Base-by-base conservation (phyloP, 306 rosid genomes). In the Quercus dentata region DNA sequence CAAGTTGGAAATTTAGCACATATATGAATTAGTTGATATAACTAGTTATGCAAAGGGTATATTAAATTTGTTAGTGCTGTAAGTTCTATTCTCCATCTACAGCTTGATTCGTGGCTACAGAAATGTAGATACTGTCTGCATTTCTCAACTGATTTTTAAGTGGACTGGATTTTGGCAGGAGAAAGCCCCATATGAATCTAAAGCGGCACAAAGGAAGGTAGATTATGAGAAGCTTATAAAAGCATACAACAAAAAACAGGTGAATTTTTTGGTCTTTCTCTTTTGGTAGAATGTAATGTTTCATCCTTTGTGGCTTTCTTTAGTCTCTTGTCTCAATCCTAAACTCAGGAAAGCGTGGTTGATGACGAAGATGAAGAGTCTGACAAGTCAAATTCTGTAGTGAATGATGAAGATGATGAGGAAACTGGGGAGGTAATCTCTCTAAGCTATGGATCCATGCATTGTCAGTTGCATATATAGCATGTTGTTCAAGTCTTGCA, bases 1-100 rank as follows among this genome's bases (percentile, higher is more conserved):
- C 72, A 68, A 35, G 72, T 68, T 68, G 72, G 72, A 75, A 49
- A n/a, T 80, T 74, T 27, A 56, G 58, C 41, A 27, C 71, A 55
- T 68, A n/a, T 56, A 67, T 67, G 25, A 74, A 80, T 68, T 74
- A 44, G 69, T 56, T 35, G 72, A 28, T 68, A 68, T 35, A 68
- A 68, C 72, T 68, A 68, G 72, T 68, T 33, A 68, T 68, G 72
- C 54, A 68, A 35, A 68, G 72, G 72, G 15, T 68, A 59, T 59
- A 68, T 68, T 68, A 68, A 68, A 46, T 68, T 19, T 68, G 18
- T 68, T 68, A 35, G 72, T 68, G 72, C 52, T 33, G 72, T 68
- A 68, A 68, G 72, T 68, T 68, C 52, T 31, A 68, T 35, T 68
- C 72, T 68, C 72, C 72, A 68, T 68, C 52, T 23, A 10, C 41